These are phyloP conservation scores for Clausena lansium DNA, from an alignment of 345 rosid genomes.

Conservation along the genomic window DNA sequence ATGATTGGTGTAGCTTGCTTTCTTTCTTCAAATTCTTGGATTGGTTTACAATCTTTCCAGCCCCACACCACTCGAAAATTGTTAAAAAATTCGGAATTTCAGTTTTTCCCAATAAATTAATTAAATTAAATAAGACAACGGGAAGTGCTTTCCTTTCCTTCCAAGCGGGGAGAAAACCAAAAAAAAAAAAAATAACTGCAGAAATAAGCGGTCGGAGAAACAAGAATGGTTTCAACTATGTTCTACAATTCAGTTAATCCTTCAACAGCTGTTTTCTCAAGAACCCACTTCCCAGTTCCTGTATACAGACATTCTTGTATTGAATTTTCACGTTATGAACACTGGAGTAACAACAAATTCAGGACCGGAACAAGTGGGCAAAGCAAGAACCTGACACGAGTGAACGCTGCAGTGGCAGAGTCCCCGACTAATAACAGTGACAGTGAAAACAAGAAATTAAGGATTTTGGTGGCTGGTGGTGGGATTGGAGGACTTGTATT, in stretches of 20 bases:
- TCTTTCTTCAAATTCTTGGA: slow-evolving; percentile 16
- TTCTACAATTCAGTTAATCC: slow-evolving; percentile 48
- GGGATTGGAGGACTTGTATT: slow-evolving; percentile 90
- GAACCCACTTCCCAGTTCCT: slow-evolving; percentile 44
- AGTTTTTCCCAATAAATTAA: too few relatives aligned
- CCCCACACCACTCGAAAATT: not conserved
- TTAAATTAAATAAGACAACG: too few relatives aligned
- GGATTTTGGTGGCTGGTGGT: slow-evolving; percentile 83
- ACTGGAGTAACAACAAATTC: slow-evolving; percentile 21
- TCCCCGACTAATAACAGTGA: slow-evolving; percentile 9
- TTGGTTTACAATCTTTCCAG: slow-evolving; percentile 11
- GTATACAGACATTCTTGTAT: slow-evolving; percentile 24
- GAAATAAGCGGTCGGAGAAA: not conserved
- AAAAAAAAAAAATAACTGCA: too few relatives aligned
- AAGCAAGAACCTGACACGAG: slow-evolving; percentile 27
- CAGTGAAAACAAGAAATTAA: slow-evolving; percentile 40
- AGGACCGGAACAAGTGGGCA: slow-evolving; percentile 24
- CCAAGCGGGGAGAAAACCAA: not conserved
- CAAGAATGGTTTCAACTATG: slow-evolving; percentile 62
- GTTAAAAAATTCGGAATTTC: too few relatives aligned
- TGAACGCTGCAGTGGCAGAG: slow-evolving; percentile 44
- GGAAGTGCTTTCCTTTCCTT: not conserved
- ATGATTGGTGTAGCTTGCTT: slow-evolving; percentile 22
- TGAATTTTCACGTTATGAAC: slow-evolving; percentile 42
- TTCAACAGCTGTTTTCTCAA: slow-evolving; percentile 48